phyloP scores from a whole-genome alignment of 2,329 filamentous ascomycete species.

The Xenoacremonium recifei region DNA sequence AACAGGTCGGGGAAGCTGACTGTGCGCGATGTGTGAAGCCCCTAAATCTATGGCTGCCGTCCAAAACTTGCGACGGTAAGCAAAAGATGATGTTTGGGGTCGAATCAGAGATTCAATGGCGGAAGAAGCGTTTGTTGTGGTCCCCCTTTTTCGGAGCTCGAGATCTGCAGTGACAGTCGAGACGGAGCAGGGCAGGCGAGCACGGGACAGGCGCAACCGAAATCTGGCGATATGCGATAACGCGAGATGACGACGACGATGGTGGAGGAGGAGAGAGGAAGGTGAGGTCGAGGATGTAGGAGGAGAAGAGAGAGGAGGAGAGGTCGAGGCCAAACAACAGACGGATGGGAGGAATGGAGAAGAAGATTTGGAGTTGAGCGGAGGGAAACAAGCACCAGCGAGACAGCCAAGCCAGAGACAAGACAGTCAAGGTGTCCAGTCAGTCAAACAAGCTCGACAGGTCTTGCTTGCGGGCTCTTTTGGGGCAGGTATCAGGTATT shows the following conservation, averaged over 20 bases:
- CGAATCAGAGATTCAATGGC: constrained; percentile 1
- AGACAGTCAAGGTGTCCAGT: constrained; percentile 3
- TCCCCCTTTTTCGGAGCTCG: constrained; percentile 4
- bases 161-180: background rate
- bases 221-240: constrained; percentile 8
- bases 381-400: too few species aligned
- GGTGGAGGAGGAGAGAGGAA: background rate
- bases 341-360: constrained; percentile 3
- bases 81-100: constrained; percentile 13
- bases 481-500: background rate
- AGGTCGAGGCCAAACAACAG: too few species aligned
- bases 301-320: constrained; percentile 7
- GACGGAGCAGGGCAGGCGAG: too few species aligned
- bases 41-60: constrained; percentile 13
- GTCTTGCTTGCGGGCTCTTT: too few species aligned
- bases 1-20: background rate
- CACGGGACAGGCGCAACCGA: constrained; percentile 15
- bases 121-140: background rate
- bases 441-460: too few species aligned
- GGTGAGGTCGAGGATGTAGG: background rate
- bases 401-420: too few species aligned
- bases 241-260: background rate
- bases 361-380: constrained; percentile 6
- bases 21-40: background rate
- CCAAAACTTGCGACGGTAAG: constrained; percentile 8